These are phyloP conservation scores for Agroathelia rolfsii DNA, from an alignment of 1,284 basidiomycete species.

Conservation along the genomic window DNA sequence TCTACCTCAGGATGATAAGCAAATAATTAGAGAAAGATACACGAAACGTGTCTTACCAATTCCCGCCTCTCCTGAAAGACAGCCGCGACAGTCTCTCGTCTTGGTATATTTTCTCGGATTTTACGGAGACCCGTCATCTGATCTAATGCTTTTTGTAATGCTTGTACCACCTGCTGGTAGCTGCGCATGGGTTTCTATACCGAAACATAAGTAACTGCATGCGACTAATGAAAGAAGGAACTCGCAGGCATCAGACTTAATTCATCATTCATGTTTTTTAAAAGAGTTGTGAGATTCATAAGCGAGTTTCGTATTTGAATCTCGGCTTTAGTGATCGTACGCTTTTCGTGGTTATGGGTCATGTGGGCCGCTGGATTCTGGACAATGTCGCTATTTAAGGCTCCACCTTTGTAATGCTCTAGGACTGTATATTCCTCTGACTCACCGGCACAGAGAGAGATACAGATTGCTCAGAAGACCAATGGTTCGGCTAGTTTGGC, in stretches of 20 bases:
- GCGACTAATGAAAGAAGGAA: constrained; percentile 1
- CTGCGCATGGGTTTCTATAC: constrained; percentile 37
- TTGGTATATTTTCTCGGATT: constrained; percentile 38
- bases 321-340: constrained; percentile 31
- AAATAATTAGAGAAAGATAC: background rate
- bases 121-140: constrained; percentile 37
- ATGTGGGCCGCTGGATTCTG: constrained; percentile 21
- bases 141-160: constrained; percentile 35
- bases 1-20: constrained; percentile 16
- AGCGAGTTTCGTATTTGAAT: constrained; percentile 31
- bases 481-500: constrained; percentile 29
- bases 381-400: constrained; percentile 27
- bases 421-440: too few species aligned
- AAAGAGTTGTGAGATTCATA: constrained; percentile 27
- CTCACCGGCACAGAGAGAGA: constrained; percentile 34
- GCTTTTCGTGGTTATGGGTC: constrained; percentile 24
- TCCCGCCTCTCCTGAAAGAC: constrained; percentile 36
- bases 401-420: too few species aligned
- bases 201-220: background rate
- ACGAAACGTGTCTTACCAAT: constrained; percentile 23
- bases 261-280: constrained; percentile 38
- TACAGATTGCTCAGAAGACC: constrained; percentile 34
- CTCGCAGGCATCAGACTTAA: constrained; percentile 40
- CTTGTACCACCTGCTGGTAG: constrained; percentile 29
- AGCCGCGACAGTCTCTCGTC: constrained; percentile 30